Percentiles rank a stretch among this genome's conserved stretches.
phyloP scores from a whole-genome alignment of 306 rosid species.

The Acacia confusa region DNA sequence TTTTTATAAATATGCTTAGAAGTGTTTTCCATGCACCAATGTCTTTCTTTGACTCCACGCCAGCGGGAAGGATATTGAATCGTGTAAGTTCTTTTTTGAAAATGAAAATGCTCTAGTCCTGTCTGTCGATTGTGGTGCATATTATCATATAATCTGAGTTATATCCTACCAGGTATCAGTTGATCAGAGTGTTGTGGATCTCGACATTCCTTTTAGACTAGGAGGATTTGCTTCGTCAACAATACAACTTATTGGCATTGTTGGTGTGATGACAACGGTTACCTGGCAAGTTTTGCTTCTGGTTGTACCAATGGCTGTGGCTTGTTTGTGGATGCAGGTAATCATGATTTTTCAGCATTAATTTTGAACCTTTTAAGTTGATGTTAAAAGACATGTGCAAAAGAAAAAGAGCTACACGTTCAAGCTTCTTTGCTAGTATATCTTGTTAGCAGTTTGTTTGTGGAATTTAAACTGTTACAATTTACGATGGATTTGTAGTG shows the following conservation, averaged over 20 bases:
- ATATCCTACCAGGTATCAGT: conserved; percentile 73
- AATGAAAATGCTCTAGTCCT: neutral
- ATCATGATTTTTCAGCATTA: conserved; percentile 29
- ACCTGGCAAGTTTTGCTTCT: conserved; percentile 98
- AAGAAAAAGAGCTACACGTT: conserved; percentile 14
- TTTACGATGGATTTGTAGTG: neutral
- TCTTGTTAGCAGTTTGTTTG: neutral
- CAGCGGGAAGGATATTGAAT: conserved; percentile 97
- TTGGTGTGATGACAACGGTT: conserved; percentile 91
- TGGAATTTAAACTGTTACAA: neutral
- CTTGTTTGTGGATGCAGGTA: conserved; percentile 99
- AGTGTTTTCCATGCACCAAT: conserved; percentile 93
- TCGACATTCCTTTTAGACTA: conserved; percentile 97
- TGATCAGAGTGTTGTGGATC: conserved; percentile 99
- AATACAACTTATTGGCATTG: conserved; percentile 94
- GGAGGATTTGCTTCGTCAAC: conserved; percentile 99
- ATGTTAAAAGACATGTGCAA: neutral
- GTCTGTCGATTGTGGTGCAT: conserved; percentile 19
- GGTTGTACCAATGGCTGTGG: conserved; percentile 90
- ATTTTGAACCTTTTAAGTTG: conserved; percentile 22
- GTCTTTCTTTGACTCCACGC: conserved; percentile 99
- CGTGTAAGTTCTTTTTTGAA: conserved; percentile 57
- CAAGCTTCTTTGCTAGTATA: neutral
- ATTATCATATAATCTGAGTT: conserved; percentile 20
- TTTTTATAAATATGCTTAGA: conserved; percentile 86